Percentiles rank a stretch among this genome's conserved stretches.
These are phyloP conservation scores for Ophioceras dolichostomum DNA, from an alignment of 2,329 filamentous ascomycete genomes.

Conservation along the genomic window DNA sequence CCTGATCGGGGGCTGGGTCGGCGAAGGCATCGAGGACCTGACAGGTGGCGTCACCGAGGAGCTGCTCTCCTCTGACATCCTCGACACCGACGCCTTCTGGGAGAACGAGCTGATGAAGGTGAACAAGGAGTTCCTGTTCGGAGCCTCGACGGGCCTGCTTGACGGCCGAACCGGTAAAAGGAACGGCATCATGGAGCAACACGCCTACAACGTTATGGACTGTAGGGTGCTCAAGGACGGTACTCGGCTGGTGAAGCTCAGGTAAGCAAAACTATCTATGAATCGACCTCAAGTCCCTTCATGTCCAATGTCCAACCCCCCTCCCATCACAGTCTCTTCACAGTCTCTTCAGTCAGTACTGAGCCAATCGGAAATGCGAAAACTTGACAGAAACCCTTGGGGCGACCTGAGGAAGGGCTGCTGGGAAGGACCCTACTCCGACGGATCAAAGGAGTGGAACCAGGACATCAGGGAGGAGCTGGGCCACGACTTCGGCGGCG, in stretches of 20 bases:
- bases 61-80: slow-evolving; percentile 53
- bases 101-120: slow-evolving; percentile 63
- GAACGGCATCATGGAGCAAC: slow-evolving; percentile 44
- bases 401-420: slow-evolving; percentile 63
- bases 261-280: too few species aligned
- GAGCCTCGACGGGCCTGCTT: slow-evolving; percentile 38
- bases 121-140: slow-evolving; percentile 66
- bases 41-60: slow-evolving; percentile 56
- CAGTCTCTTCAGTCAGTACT: not conserved
- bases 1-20: slow-evolving; percentile 59
- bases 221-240: slow-evolving; percentile 42
- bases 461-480: slow-evolving; percentile 64
- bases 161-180: slow-evolving; percentile 32
- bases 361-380: slow-evolving; percentile 10
- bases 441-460: slow-evolving; percentile 78
- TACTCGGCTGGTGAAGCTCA: slow-evolving; percentile 50
- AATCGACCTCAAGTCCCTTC: not conserved
- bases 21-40: slow-evolving; percentile 47
- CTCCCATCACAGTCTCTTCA: not conserved
- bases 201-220: slow-evolving; percentile 50
- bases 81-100: slow-evolving; percentile 72
- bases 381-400: slow-evolving; percentile 52
- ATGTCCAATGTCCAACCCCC: not conserved
- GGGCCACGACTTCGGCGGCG: slow-evolving; percentile 63
- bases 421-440: slow-evolving; percentile 70